Conservation (phyloP, 2,329 filamentous ascomycete species). For the Colletotrichum somersetense region DNA sequence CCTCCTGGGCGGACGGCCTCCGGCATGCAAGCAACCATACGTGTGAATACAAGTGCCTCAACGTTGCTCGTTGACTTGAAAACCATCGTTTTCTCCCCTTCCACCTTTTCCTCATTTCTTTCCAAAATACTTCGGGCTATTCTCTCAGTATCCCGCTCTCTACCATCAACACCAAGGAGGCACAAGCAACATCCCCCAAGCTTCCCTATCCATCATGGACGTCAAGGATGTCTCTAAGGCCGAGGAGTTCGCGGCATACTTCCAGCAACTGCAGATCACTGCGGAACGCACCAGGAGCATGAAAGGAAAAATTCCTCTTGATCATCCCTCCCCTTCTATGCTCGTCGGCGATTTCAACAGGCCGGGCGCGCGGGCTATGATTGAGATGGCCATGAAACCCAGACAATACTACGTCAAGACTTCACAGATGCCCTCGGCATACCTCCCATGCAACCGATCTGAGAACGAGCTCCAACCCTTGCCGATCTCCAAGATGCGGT, state of each 20-base stretch:
- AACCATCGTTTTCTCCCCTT: background rate
- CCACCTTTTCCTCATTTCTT: background rate
- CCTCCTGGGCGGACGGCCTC: background rate
- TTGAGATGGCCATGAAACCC: background rate
- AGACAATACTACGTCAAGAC: background rate
- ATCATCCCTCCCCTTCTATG: background rate
- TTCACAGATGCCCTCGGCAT: slow-evolving; percentile 32
- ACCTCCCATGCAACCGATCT: slow-evolving; percentile 45
- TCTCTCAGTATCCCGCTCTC: background rate
- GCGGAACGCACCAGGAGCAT: background rate
- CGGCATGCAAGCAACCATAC: background rate
- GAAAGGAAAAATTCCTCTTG: background rate
- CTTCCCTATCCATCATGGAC: slow-evolving; percentile 4
- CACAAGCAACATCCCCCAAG: background rate
- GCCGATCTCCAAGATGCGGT: slow-evolving; percentile 47
- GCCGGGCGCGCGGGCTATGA: background rate
- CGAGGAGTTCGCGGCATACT: background rate
- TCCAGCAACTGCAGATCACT: background rate
- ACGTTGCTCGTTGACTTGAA: too few relatives aligned
- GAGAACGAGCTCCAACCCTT: slow-evolving; percentile 44
- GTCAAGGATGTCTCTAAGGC: slow-evolving; percentile 7
- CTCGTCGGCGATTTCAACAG: slow-evolving; percentile 5
- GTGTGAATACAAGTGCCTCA: background rate
- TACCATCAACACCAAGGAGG: background rate
- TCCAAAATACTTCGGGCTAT: background rate